Percentiles rank a stretch among this genome's conserved stretches.
These are phyloP conservation scores for Ustilago cynodontis DNA, from an alignment of 1,284 basidiomycete genomes.

Conservation along the genomic window DNA sequence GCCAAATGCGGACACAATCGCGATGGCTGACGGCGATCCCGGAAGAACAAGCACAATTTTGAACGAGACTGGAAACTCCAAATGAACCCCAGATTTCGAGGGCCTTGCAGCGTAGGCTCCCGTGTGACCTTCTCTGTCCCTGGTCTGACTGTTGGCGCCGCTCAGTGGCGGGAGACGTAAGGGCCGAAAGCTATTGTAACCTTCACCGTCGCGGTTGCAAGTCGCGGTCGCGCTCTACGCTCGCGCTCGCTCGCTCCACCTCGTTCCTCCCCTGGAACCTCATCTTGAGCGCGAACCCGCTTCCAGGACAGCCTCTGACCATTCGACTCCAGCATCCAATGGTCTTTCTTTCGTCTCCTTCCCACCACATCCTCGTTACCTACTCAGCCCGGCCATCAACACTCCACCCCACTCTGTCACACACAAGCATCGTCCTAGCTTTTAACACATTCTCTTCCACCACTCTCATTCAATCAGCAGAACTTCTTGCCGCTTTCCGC, in stretches of 20 bases:
- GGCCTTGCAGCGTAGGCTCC: constrained; percentile 7
- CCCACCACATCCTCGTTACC: constrained; percentile 13
- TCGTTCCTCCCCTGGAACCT: not conserved
- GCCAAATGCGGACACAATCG: constrained; percentile 6
- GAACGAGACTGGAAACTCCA: constrained; percentile 13
- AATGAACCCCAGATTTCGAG: constrained; percentile 3
- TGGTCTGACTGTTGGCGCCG: not conserved
- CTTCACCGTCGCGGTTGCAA: not conserved
- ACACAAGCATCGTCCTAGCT: not conserved
- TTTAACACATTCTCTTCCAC: constrained; percentile 3
- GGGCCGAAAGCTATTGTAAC: not conserved
- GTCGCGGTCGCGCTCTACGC: constrained; percentile 28
- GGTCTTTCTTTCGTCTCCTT: constrained; percentile 3
- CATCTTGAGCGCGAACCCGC: constrained; percentile 3
- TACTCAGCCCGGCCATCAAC: not conserved
- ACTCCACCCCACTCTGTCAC: not conserved
- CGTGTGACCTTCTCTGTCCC: not conserved
- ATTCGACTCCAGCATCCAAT: not conserved
- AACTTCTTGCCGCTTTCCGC: not conserved
- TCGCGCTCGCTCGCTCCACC: constrained; percentile 23
- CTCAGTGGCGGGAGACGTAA: not conserved
- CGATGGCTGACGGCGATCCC: not conserved
- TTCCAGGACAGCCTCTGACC: not conserved
- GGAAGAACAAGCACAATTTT: not conserved
- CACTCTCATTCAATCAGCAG: not conserved